Evolutionary conservation across 2,329 filamentous ascomycete genomes (phyloP).

Genomic region (Aureobasidium sp.): DNA sequence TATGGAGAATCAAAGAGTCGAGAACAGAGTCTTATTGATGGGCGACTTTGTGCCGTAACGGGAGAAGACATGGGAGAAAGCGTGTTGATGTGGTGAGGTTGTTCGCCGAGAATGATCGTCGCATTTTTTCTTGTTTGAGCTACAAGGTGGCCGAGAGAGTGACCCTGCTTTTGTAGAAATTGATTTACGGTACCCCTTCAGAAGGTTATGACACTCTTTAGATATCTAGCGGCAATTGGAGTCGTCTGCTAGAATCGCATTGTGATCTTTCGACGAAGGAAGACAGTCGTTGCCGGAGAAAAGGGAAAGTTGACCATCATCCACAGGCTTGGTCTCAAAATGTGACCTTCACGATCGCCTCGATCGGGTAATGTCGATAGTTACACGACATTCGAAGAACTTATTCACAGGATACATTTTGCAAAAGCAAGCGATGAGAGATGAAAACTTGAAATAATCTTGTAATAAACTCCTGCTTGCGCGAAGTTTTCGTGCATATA

Average conservation of each 20-base stretch:
- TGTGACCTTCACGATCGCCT: no score
- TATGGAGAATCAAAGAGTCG: not conserved
- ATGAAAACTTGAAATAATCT: not conserved
- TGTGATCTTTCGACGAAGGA: no score
- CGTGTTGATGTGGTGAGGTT: not conserved
- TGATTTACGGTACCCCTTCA: not conserved
- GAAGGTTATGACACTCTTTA: not conserved
- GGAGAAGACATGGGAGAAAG: not conserved
- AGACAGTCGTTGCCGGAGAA: no score
- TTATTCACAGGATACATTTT: no score
- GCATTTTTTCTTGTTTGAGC: not conserved
- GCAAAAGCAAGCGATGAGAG: not conserved
- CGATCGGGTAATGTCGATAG: no score
- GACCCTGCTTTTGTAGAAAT: not conserved
- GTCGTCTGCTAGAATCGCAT: no score
- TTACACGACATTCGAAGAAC: no score
- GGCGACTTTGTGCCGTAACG: not conserved
- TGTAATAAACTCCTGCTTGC: not conserved
- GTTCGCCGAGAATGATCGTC: not conserved
- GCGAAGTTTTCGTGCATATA: not conserved
- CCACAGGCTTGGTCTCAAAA: no score
- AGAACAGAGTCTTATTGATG: not conserved
- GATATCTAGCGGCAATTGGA: no score
- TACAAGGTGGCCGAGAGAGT: no score
- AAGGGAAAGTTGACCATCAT: no score